Evolutionary conservation across 345 rosid species (phyloP).

Genomic region (Arabis alpina): DNA sequence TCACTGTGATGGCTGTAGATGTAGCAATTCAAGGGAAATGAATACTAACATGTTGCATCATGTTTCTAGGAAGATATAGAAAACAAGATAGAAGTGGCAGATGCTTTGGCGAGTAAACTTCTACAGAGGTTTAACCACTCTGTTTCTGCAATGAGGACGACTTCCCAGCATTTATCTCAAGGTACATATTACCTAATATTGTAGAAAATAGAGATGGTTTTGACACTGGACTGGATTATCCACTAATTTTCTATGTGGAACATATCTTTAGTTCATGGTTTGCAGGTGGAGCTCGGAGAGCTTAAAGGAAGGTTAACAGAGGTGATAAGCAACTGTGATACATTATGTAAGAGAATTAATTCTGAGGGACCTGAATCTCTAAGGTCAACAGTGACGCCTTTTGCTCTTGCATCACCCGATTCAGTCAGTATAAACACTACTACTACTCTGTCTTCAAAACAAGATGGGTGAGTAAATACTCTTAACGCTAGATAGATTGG

Average conservation of each 20-base stretch:
- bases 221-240: slow-evolving; percentile 1
- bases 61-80: slow-evolving; percentile 81
- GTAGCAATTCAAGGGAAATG: background rate
- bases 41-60: slow-evolving; percentile 17
- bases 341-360: slow-evolving; percentile 75
- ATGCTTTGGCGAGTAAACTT: slow-evolving; percentile 91
- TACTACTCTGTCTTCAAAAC: slow-evolving; percentile 32
- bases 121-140: slow-evolving; percentile 78
- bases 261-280: slow-evolving; percentile 62
- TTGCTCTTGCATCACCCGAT: slow-evolving; percentile 41
- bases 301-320: slow-evolving; percentile 88
- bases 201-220: background rate
- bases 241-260: slow-evolving; percentile 22
- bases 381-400: slow-evolving; percentile 55
- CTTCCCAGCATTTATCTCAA: slow-evolving; percentile 80
- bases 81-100: slow-evolving; percentile 89
- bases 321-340: slow-evolving; percentile 79
- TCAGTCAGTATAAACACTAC: slow-evolving; percentile 34
- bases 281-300: slow-evolving; percentile 93
- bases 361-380: slow-evolving; percentile 85
- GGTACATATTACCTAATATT: slow-evolving; percentile 46
- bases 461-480: slow-evolving; percentile 6
- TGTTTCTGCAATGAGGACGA: slow-evolving; percentile 71
- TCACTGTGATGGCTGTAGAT: background rate
- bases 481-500: slow-evolving; percentile 6